phyloP scores from a whole-genome alignment of 345 rosid genomes.

The Melaleuca alternifolia region DNA sequence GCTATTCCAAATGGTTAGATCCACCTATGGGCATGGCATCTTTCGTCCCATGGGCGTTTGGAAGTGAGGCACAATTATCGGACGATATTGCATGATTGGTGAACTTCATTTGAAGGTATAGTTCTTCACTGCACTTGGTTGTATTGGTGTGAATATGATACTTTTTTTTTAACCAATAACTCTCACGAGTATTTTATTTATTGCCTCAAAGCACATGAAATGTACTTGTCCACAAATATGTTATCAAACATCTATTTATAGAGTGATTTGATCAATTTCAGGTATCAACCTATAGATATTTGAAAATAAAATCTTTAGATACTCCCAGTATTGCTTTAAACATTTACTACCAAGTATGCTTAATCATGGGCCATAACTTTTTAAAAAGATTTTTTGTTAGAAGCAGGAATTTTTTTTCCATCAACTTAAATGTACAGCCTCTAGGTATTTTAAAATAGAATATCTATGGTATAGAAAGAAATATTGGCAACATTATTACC shows the following conservation, averaged over 20 bases:
- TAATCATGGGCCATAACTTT: neutral
- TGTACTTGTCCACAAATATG: too few relatives aligned
- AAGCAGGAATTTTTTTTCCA: neutral
- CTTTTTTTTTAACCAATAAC: too few relatives aligned
- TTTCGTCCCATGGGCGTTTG: neutral
- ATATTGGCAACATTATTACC: too few relatives aligned
- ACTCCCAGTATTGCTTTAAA: neutral
- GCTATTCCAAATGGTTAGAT: neutral
- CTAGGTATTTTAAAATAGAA: too few relatives aligned
- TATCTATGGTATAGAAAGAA: too few relatives aligned
- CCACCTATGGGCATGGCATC: neutral
- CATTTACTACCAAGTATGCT: neutral
- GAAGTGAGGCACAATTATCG: neutral
- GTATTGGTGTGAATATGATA: neutral
- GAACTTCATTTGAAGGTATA: too few relatives aligned
- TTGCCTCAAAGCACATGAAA: too few relatives aligned
- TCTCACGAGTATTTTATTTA: too few relatives aligned
- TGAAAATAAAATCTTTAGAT: too few relatives aligned
- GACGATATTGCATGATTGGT: too few relatives aligned
- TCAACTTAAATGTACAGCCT: neutral
- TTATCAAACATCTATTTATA: too few relatives aligned
- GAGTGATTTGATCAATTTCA: too few relatives aligned
- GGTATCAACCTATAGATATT: neutral
- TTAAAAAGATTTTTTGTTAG: neutral
- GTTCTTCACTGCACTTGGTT: neutral